Percentiles rank a stretch among this genome's conserved stretches.
phyloP scores from a whole-genome alignment of 1,284 basidiomycete genomes.

The Fomitopsis schrenkii region DNA sequence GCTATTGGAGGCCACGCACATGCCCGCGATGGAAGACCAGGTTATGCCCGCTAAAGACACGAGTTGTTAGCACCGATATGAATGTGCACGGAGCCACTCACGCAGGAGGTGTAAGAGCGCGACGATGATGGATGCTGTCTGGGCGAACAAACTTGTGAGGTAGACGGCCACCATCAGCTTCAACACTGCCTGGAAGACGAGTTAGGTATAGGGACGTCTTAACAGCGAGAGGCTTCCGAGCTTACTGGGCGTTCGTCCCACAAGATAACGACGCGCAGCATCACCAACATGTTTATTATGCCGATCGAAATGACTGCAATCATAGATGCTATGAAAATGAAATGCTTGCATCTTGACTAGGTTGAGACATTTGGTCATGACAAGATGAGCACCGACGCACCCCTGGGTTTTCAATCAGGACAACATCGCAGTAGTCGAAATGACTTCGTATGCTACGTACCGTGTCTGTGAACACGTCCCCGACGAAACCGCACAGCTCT shows the following conservation, averaged over 20 bases:
- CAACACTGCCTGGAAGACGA: slow-evolving; percentile 16
- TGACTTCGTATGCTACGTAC: slow-evolving; percentile 11
- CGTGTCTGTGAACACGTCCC: slow-evolving; percentile 14
- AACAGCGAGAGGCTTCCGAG: background rate
- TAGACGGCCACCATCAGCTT: slow-evolving; percentile 23
- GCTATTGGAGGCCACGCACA: slow-evolving; percentile 21
- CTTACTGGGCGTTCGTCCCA: slow-evolving; percentile 28
- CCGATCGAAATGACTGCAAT: slow-evolving; percentile 24
- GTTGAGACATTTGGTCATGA: background rate
- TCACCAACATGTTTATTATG: slow-evolving; percentile 27
- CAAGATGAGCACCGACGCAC: background rate
- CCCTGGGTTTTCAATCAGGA: background rate
- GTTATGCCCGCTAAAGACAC: slow-evolving; percentile 15
- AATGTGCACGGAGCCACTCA: slow-evolving; percentile 5
- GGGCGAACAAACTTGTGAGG: slow-evolving; percentile 21
- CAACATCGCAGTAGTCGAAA: background rate
- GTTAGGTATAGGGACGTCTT: background rate
- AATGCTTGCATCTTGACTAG: slow-evolving; percentile 20
- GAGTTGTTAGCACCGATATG: background rate
- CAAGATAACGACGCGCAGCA: slow-evolving; percentile 26
- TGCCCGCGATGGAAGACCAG: slow-evolving; percentile 18
- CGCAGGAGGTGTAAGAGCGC: slow-evolving; percentile 16
- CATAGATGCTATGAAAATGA: slow-evolving; percentile 22
- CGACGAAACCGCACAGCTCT: slow-evolving; percentile 19
- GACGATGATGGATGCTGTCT: slow-evolving; percentile 21